phyloP scores from a whole-genome alignment of 306 rosid genomes.

The Ormosia emarginata region DNA sequence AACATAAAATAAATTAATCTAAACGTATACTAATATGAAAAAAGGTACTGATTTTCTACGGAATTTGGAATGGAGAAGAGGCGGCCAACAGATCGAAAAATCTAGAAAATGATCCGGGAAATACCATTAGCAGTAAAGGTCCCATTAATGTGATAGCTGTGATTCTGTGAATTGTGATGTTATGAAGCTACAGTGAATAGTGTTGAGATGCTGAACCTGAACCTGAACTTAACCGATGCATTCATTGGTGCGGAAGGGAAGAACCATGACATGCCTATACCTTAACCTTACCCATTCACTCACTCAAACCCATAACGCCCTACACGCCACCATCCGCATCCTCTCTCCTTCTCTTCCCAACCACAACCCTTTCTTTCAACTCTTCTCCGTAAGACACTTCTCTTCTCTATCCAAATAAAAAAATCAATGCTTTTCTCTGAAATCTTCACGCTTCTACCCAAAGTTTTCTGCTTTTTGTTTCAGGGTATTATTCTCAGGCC shows the following conservation, averaged over 20 bases:
- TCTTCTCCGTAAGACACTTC: constrained; percentile 35
- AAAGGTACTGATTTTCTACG: too few species aligned
- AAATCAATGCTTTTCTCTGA: neutral
- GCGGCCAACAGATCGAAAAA: neutral
- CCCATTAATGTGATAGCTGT: too few species aligned
- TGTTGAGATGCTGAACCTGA: neutral
- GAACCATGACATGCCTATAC: constrained; percentile 36
- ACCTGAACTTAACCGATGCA: constrained; percentile 30
- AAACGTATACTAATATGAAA: too few species aligned
- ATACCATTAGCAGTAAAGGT: neutral
- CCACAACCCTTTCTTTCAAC: constrained; percentile 25
- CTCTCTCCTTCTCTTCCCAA: constrained; percentile 23
- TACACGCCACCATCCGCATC: neutral
- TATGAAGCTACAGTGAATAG: neutral
- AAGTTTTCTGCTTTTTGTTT: neutral
- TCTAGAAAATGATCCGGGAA: neutral
- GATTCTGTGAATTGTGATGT: neutral
- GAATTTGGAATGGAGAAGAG: neutral
- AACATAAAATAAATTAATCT: too few species aligned
- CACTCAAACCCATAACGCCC: constrained; percentile 9
- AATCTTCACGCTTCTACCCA: neutral
- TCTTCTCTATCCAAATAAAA: neutral
- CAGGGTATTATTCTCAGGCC: constrained; percentile 56
- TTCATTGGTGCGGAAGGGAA: constrained; percentile 30
- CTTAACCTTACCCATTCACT: constrained; percentile 27